These are phyloP conservation scores for Ogataea zsoltii DNA, from an alignment of 805 yeast genomes.

Conservation along the genomic window DNA sequence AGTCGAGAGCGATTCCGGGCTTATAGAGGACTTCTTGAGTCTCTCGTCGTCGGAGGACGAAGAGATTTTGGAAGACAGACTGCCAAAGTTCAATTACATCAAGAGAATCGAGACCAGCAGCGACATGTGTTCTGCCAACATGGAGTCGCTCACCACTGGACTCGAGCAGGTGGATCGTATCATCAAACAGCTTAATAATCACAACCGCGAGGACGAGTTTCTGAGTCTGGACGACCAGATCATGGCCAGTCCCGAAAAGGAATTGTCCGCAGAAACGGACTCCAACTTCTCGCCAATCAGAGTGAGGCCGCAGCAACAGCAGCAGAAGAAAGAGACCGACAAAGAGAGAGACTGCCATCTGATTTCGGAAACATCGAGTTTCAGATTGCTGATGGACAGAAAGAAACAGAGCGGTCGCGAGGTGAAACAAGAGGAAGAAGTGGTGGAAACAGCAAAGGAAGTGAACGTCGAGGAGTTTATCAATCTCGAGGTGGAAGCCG, in stretches of 20 bases:
- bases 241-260: conserved; percentile 9
- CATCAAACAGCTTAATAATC: conserved; percentile 25
- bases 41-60: conserved; percentile 30
- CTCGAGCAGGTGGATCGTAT: conserved; percentile 33
- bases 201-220: conserved; percentile 20
- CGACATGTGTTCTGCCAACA: conserved; percentile 4
- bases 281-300: conserved; percentile 10
- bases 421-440: background rate
- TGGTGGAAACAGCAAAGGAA: background rate
- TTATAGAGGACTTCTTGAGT: conserved; percentile 24
- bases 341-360: conserved; percentile 19
- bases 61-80: conserved; percentile 18
- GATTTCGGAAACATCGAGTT: conserved; percentile 29
- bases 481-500: conserved; percentile 19
- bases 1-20: conserved; percentile 6
- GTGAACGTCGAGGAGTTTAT: conserved; percentile 23
- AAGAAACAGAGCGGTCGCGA: conserved; percentile 4
- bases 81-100: conserved; percentile 14
- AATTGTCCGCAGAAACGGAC: background rate
- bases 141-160: conserved; percentile 28
- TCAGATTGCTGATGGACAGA: conserved; percentile 20
- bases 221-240: conserved; percentile 19
- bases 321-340: conserved; percentile 1
- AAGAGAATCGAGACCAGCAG: conserved; percentile 10
- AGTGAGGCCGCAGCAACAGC: conserved; percentile 5